phyloP scores from a whole-genome alignment of 306 rosid genomes.

The Corylus americana region DNA sequence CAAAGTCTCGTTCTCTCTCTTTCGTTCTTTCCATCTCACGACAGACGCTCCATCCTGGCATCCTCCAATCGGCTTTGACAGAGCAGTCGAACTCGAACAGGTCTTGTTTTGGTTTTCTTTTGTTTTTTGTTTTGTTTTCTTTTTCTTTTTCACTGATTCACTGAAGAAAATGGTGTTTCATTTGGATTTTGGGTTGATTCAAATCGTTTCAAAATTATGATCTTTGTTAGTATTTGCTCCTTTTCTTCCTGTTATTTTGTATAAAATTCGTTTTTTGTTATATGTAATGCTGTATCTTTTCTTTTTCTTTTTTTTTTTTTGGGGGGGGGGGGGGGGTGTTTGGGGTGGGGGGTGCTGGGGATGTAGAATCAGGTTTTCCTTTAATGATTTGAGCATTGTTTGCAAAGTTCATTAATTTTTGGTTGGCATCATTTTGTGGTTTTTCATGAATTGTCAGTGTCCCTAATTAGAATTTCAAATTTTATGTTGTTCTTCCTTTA shows the following conservation, averaged over 20 bases:
- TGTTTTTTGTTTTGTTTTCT: neutral
- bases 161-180: neutral
- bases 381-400: neutral
- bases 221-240: neutral
- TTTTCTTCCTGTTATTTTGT: too few species aligned
- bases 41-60: too few species aligned
- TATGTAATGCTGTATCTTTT: neutral
- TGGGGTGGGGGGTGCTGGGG: neutral
- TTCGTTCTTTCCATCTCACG: too few species aligned
- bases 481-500: neutral
- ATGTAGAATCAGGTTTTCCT: neutral
- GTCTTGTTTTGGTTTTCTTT: conserved; percentile 28
- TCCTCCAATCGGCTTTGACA: conserved; percentile 42
- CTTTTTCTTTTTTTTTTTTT: neutral
- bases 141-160: neutral
- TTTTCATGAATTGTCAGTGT: neutral
- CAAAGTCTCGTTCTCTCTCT: too few species aligned
- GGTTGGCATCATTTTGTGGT: neutral
- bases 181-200: neutral
- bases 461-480: neutral
- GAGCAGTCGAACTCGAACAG: conserved; percentile 63
- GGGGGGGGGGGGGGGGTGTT: conserved; percentile 4
- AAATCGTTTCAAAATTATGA: conserved; percentile 2
- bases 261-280: too few species aligned
- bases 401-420: neutral